Evolutionary conservation across 2,329 filamentous ascomycete species (phyloP).

Genomic region (Magnaporthales sp.): DNA sequence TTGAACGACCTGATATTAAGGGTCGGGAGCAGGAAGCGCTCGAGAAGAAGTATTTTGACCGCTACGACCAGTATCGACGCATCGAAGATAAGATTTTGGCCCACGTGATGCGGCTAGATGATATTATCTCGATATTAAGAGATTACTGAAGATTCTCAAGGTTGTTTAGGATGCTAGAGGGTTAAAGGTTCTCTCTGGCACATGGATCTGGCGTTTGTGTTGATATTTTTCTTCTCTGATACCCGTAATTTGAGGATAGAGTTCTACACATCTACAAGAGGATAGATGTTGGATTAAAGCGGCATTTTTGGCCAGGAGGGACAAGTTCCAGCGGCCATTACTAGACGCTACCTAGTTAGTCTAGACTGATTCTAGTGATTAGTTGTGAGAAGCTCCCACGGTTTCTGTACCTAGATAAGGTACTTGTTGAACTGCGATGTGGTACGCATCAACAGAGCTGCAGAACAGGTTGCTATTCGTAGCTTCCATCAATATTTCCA

Average conservation of each 20-base stretch:
- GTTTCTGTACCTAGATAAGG: too few species aligned
- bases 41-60: slow-evolving; percentile 61
- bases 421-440: too few species aligned
- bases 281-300: neutral
- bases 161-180: neutral
- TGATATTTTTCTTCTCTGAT: neutral
- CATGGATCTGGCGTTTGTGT: neutral
- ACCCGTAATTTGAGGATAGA: neutral
- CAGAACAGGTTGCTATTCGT: too few species aligned
- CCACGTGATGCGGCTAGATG: slow-evolving; percentile 75
- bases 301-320: neutral
- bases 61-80: slow-evolving; percentile 49
- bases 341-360: neutral
- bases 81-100: slow-evolving; percentile 66
- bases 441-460: too few species aligned
- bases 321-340: neutral
- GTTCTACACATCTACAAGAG: neutral
- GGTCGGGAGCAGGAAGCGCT: slow-evolving; percentile 77
- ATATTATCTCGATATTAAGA: slow-evolving; percentile 71
- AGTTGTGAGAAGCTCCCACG: too few species aligned
- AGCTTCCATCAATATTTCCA: too few species aligned
- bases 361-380: too few species aligned
- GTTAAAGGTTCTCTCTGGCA: neutral
- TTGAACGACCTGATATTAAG: slow-evolving; percentile 77
- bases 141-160: slow-evolving; percentile 51